phyloP scores from a whole-genome alignment of 768 basidiomycete genomes.

The Postia placenta region DNA sequence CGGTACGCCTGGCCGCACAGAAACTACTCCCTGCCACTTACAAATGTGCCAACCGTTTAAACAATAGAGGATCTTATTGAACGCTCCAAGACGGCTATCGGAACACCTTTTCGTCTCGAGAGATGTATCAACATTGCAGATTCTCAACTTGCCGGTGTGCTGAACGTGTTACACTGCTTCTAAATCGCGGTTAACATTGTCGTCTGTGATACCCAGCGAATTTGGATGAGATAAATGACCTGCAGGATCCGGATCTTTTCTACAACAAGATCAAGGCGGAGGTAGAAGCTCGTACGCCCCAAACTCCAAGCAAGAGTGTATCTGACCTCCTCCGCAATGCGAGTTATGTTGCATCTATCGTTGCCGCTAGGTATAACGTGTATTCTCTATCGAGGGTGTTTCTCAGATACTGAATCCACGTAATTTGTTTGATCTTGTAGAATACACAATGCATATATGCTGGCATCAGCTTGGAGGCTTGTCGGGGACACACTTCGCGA shows the following conservation, averaged over 20 bases:
- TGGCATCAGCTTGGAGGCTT: slow-evolving; percentile 79
- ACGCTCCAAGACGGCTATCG: slow-evolving; percentile 50
- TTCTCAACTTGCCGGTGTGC: slow-evolving; percentile 64
- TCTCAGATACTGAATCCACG: background rate
- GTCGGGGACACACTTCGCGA: slow-evolving; percentile 53
- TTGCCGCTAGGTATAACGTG: slow-evolving; percentile 49
- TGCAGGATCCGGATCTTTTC: slow-evolving; percentile 66
- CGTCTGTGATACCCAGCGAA: slow-evolving; percentile 32
- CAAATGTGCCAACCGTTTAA: background rate
- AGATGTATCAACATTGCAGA: slow-evolving; percentile 62
- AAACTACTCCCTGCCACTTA: background rate
- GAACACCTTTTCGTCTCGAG: slow-evolving; percentile 60
- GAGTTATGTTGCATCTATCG: slow-evolving; percentile 47
- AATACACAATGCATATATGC: slow-evolving; percentile 76
- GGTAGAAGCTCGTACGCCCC: slow-evolving; percentile 43
- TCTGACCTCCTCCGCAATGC: slow-evolving; percentile 28
- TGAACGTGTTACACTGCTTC: background rate
- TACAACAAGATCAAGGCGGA: slow-evolving; percentile 49
- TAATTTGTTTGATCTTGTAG: slow-evolving; percentile 30
- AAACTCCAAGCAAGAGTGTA: slow-evolving; percentile 4
- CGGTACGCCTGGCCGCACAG: slow-evolving; percentile 35
- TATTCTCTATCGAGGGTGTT: background rate
- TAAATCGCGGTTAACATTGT: background rate
- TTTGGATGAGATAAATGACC: slow-evolving; percentile 60
- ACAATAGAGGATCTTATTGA: slow-evolving; percentile 60